Base-by-base conservation (phyloP, 345 rosid species). In the Rubroshorea leprosula region DNA sequence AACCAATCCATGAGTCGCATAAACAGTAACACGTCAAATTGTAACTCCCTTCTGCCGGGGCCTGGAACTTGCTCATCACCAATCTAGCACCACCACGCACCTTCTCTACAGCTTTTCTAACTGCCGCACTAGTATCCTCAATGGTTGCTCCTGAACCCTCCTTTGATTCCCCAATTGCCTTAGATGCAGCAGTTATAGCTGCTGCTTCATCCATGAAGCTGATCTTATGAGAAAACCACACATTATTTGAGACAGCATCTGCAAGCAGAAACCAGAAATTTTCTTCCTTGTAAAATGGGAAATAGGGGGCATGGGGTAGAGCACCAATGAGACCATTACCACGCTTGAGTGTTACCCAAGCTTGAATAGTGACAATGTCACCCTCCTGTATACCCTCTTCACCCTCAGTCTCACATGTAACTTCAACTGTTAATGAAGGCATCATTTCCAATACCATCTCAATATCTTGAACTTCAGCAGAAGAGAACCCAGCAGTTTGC, bases 341-440 rank as follows among this genome's bases (percentile, higher is more conserved):
- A 25, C 96, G 92, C 65, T 78, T 76, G 22, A 93, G 87, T 17
- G 85, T 78, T 38, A 89, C 74, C 97, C 97, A 89, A 50, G 96
- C 95, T 67, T 93, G 90, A 63, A 87, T 25, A 13, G 97, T 87
- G 31, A 90, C 92, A 2, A 82, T 67, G 47, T 93, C 97, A 16
- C 95, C 99, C 79, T 93, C 99, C 69, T 90, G 97, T 35, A 93
- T 82, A 23, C 97, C 96, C 62, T 93, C 97, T 73, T 93, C 99
- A 31, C 97, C 99, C 64, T 90, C 97, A 21, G 99, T 93, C 78
- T 93, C 96, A 18, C 92, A 93, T 55, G 79, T 85, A 58, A 82
- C 82, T 58, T 87, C 97, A 7, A 90, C 44, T 44, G 90, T 75
- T 61, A 90, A 51, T 15, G 95, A 83, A 57, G 97, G 99, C 90